A percentile compares a stretch with the other conserved stretches of the same genome.
These are phyloP conservation scores for Dactylella cylindrospora DNA, from an alignment of 2,329 filamentous ascomycete species.

Conservation along the genomic window DNA sequence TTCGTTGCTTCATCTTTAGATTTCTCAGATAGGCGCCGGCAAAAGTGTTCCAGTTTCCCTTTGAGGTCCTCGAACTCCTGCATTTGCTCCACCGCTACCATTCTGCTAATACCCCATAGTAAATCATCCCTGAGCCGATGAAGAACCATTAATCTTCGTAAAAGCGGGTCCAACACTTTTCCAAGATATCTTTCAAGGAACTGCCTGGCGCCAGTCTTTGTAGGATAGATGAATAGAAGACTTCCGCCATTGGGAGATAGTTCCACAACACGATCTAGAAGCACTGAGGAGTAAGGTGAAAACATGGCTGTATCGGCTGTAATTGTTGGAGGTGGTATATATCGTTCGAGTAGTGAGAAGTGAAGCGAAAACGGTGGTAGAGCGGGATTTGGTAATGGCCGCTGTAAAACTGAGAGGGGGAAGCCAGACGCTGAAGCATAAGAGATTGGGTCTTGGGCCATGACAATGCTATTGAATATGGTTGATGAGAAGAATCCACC, in stretches of 20 bases:
- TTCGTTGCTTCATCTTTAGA: constrained; percentile 13
- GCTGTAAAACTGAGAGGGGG: constrained; percentile 35
- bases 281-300: constrained; percentile 47
- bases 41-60: constrained; percentile 45
- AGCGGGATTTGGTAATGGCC: constrained; percentile 47
- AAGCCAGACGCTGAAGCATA: constrained; percentile 43
- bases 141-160: constrained; percentile 49
- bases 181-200: constrained; percentile 48
- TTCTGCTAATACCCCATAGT: constrained; percentile 48
- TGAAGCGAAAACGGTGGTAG: constrained; percentile 48
- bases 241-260: constrained; percentile 47
- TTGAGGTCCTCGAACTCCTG: constrained; percentile 47
- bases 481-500: constrained; percentile 48
- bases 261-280: constrained; percentile 48
- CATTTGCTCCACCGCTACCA: constrained; percentile 47
- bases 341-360: constrained; percentile 48
- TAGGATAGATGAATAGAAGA: constrained; percentile 49
- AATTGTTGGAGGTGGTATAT: constrained; percentile 47
- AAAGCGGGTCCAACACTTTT: constrained; percentile 48
- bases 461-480: constrained; percentile 49
- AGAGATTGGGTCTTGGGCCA: constrained; percentile 46
- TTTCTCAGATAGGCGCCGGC: constrained; percentile 33
- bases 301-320: constrained; percentile 48
- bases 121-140: constrained; percentile 47
- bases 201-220: constrained; percentile 47